These are phyloP conservation scores for Emiliania huxleyi DNA, from an alignment of 78 protist species.

Conservation along the genomic window DNA sequence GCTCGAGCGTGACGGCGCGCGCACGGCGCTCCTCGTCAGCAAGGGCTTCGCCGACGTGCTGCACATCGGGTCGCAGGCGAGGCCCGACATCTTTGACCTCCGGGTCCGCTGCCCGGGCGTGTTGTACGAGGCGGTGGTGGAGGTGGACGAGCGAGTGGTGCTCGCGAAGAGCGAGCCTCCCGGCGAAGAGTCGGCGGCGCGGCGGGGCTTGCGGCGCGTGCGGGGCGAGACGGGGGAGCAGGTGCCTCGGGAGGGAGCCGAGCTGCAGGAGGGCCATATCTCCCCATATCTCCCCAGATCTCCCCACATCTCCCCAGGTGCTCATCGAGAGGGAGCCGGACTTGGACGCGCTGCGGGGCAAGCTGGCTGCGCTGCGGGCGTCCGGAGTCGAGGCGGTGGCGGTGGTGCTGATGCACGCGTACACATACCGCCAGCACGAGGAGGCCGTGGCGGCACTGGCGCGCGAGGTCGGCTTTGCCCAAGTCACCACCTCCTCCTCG, in stretches of 20 bases:
- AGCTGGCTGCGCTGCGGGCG: background rate
- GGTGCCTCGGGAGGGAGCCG: no score
- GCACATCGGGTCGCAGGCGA: conserved; percentile 80
- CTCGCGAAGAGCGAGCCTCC: background rate
- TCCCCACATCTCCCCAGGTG: no score
- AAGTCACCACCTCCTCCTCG: conserved; percentile 76
- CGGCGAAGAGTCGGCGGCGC: no score
- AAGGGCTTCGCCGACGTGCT: conserved; percentile 81
- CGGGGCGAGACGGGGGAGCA: conserved; percentile 45
- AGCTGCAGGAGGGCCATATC: no score
- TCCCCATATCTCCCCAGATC: no score
- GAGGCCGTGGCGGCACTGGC: conserved; percentile 66
- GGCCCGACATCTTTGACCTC: conserved; percentile 88
- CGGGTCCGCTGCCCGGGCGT: conserved; percentile 63
- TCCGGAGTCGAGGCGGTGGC: conserved; percentile 61
- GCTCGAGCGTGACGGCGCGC: conserved; percentile 87
- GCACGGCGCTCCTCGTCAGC: conserved; percentile 68
- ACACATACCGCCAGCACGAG: conserved; percentile 80
- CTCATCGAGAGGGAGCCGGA: conserved; percentile 7
- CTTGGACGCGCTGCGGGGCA: background rate
- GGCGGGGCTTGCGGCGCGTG: background rate
- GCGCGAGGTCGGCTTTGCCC: conserved; percentile 79
- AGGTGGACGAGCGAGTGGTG: conserved; percentile 71
- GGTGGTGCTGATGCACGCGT: conserved; percentile 85
- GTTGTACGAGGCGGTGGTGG: conserved; percentile 74